Evolutionary conservation across 208 protist genomes (phyloP).

Genomic region (Crithidia expoeki): DNA sequence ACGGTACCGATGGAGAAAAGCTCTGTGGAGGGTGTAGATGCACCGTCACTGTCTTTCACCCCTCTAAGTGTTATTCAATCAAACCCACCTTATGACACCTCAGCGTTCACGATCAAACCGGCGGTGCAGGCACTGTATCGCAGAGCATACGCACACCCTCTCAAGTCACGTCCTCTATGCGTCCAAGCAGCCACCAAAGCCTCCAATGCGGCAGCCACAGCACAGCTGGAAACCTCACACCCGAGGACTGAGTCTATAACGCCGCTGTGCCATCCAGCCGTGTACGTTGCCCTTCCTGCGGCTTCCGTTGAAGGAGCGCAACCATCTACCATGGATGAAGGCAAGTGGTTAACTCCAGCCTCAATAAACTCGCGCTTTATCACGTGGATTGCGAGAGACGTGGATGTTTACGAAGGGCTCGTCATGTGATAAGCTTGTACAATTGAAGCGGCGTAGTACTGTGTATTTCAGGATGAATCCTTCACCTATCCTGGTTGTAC

Average conservation of each 20-base stretch:
- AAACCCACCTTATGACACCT: no score
- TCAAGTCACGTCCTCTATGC: no score
- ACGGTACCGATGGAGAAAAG: no score
- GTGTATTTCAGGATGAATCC: no score
- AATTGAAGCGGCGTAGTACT: not conserved
- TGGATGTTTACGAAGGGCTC: conserved; percentile 59
- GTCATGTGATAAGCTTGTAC: conserved; percentile 11
- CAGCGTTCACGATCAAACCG: not conserved
- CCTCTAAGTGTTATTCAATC: not conserved
- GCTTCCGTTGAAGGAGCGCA: not conserved
- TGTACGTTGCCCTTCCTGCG: conserved; percentile 5
- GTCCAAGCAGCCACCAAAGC: no score
- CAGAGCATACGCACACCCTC: not conserved
- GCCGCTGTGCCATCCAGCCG: not conserved
- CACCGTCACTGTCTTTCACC: not conserved
- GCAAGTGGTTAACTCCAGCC: conserved; percentile 33
- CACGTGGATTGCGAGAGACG: conserved; percentile 53
- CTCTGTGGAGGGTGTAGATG: no score
- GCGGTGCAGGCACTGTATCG: not conserved
- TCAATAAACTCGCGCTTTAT: conserved; percentile 51
- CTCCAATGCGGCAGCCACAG: no score
- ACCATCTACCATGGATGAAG: not conserved
- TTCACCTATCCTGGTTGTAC: no score
- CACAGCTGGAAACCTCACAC: no score
- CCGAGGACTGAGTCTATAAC: not conserved